These are phyloP conservation scores for Ilyonectria sp. DNA, from an alignment of 2,329 filamentous ascomycete genomes.

Conservation along the genomic window DNA sequence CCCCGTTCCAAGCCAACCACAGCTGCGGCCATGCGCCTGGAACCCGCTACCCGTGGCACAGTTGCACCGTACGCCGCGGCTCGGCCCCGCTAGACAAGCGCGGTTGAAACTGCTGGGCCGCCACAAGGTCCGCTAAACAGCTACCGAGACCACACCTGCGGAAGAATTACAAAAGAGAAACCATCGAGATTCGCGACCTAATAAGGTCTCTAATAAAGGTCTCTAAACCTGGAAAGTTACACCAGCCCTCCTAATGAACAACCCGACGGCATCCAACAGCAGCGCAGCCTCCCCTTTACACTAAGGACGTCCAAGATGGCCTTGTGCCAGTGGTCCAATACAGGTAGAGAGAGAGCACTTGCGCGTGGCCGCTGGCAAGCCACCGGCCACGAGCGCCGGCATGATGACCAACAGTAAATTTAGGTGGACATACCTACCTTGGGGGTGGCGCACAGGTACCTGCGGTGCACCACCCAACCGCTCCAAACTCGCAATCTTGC, in stretches of 20 bases:
- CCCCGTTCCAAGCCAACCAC: not conserved
- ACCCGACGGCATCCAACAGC: not conserved
- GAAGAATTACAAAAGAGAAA: not conserved
- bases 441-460: constrained; percentile 14
- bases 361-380: too few relatives aligned
- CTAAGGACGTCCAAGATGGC: too few relatives aligned
- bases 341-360: too few relatives aligned
- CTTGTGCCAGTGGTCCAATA: too few relatives aligned
- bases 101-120: not conserved
- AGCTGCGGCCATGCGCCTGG: not conserved
- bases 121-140: not conserved
- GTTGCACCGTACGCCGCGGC: not conserved
- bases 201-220: too few relatives aligned
- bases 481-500: constrained; percentile 6
- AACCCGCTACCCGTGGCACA: not conserved
- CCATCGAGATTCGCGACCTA: not conserved
- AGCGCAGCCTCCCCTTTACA: not conserved
- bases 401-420: not conserved
- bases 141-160: not conserved
- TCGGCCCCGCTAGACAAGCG: constrained; percentile 21
- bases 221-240: not conserved
- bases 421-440: too few relatives aligned
- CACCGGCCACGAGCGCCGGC: not conserved
- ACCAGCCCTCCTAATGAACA: not conserved
- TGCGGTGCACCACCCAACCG: constrained; percentile 15